Evolutionary conservation across 2,329 filamentous ascomycete species (phyloP).

Genomic region (Arthrinium puccinioides): DNA sequence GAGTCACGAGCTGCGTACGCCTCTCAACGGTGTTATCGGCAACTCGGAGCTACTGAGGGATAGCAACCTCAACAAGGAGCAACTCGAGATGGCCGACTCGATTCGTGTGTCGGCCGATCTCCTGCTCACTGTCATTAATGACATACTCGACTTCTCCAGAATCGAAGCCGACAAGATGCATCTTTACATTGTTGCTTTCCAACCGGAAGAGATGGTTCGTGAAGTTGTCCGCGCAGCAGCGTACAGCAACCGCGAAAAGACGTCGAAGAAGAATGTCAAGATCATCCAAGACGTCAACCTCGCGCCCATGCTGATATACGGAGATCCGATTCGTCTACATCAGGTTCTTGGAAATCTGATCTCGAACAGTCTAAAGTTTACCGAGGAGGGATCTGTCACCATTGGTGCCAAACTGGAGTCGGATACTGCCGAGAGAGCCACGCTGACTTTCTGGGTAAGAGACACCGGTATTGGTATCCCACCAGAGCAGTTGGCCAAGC

Average conservation of each 20-base stretch:
- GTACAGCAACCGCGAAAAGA: constrained; percentile 58
- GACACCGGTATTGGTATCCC: constrained; percentile 92
- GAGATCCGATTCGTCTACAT: constrained; percentile 59
- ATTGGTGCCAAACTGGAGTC: constrained; percentile 68
- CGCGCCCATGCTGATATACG: constrained; percentile 65
- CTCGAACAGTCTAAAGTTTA: constrained; percentile 92
- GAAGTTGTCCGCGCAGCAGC: constrained; percentile 60
- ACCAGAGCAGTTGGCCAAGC: constrained; percentile 70
- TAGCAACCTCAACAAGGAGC: constrained; percentile 66
- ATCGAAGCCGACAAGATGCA: constrained; percentile 86
- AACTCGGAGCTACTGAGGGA: constrained; percentile 80
- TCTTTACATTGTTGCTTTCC: constrained; percentile 64
- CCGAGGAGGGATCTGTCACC: constrained; percentile 76
- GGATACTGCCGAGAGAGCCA: constrained; percentile 63
- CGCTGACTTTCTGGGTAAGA: constrained; percentile 75
- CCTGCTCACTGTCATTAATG: constrained; percentile 87
- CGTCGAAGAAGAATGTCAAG: constrained; percentile 53
- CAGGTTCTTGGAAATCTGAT: constrained; percentile 76
- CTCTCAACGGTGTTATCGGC: constrained; percentile 81
- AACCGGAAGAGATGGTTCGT: constrained; percentile 58
- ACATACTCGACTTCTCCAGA: constrained; percentile 92
- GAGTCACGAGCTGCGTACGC: constrained; percentile 73
- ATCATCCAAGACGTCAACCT: constrained; percentile 65
- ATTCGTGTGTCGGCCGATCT: constrained; percentile 82
- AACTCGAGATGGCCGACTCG: constrained; percentile 80